phyloP scores from a whole-genome alignment of 148 eudicot genomes.

The Chenopodium album region DNA sequence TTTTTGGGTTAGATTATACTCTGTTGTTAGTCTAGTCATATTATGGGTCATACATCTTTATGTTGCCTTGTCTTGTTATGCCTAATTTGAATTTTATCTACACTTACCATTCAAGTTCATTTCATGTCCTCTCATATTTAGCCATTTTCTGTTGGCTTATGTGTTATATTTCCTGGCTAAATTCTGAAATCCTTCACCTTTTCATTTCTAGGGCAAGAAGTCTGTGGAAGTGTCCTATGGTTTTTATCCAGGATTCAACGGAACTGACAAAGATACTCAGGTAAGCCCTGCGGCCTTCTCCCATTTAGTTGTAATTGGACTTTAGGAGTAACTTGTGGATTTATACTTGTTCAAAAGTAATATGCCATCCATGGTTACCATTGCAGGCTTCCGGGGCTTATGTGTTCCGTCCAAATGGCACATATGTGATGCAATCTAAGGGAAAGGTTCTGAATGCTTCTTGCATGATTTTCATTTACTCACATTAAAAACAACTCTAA shows the following conservation, averaged over 20 bases:
- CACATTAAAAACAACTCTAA: not conserved
- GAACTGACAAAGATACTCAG: conserved; percentile 69
- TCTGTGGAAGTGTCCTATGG: conserved; percentile 53
- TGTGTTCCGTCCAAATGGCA: conserved; percentile 71
- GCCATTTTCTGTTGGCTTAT: not conserved
- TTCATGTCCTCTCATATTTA: not conserved
- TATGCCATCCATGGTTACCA: conserved; percentile 14
- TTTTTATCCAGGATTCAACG: conserved; percentile 68
- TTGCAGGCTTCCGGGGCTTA: conserved; percentile 84
- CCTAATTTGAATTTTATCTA: not conserved
- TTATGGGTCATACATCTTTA: not conserved
- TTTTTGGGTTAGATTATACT: too few species aligned
- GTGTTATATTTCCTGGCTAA: not conserved
- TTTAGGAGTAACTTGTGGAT: conserved; percentile 10
- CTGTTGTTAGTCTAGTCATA: not conserved
- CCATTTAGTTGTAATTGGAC: conserved; percentile 7
- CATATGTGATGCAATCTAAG: conserved; percentile 41
- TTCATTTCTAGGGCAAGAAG: conserved; percentile 44
- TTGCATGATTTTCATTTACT: not conserved
- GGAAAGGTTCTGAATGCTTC: conserved; percentile 41
- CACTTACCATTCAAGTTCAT: not conserved
- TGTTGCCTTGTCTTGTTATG: not conserved
- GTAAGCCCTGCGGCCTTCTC: conserved; percentile 32
- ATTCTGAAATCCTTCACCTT: conserved; percentile 9
- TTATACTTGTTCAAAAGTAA: not conserved